These are phyloP conservation scores for Candida stauntonica DNA, from an alignment of 805 yeast species.

Conservation along the genomic window DNA sequence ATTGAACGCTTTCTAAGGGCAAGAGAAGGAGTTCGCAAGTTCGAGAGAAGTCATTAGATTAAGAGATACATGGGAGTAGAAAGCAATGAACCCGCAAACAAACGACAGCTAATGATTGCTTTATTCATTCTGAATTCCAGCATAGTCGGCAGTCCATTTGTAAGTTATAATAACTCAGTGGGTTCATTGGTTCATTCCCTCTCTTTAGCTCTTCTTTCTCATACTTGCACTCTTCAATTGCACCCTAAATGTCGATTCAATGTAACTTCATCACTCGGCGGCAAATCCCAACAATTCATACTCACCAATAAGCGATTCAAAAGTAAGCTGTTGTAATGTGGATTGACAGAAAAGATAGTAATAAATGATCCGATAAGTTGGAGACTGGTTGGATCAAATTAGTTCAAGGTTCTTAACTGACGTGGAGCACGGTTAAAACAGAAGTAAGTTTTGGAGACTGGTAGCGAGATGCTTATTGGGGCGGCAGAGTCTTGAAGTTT, in stretches of 20 bases:
- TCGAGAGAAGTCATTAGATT: conserved; percentile 12
- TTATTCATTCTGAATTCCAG: no score
- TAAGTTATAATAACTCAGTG: no score
- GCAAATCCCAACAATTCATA: no score
- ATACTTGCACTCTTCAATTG: conserved; percentile 13
- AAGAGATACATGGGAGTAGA: no score
- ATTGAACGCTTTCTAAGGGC: conserved; percentile 1
- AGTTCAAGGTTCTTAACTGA: background rate
- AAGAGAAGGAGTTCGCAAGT: conserved; percentile 1
- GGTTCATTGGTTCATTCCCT: conserved; percentile 1
- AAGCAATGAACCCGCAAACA: no score
- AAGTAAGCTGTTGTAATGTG: background rate
- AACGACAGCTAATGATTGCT: no score
- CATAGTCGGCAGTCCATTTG: no score
- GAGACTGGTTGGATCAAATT: conserved; percentile 6
- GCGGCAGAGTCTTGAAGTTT: conserved; percentile 16
- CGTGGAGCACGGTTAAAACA: background rate
- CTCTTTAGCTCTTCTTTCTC: conserved; percentile 12
- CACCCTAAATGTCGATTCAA: background rate
- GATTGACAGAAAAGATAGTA: background rate
- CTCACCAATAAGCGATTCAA: conserved; percentile 16
- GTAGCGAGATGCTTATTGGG: conserved; percentile 13
- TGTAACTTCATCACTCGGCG: no score
- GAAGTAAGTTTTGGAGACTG: conserved; percentile 10
- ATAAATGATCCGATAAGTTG: conserved; percentile 7